phyloP scores from a whole-genome alignment of 2,329 filamentous ascomycete species.

The Mycosphaerelloides madeirae region DNA sequence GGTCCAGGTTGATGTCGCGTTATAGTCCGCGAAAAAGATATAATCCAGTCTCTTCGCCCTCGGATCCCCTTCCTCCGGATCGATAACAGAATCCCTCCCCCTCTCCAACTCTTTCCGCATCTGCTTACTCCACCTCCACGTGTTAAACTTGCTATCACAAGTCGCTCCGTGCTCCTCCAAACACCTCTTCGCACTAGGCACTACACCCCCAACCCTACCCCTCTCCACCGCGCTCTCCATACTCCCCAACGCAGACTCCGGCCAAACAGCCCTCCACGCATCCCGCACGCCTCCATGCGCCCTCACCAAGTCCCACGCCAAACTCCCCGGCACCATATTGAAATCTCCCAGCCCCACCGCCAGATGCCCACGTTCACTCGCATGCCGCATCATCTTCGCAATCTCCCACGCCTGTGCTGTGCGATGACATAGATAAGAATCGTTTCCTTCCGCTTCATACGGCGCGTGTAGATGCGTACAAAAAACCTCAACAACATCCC shows the following conservation, averaged over 20 bases:
- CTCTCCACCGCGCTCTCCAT: slow-evolving; percentile 64
- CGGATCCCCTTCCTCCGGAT: slow-evolving; percentile 63
- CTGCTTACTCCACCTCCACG: slow-evolving; percentile 80
- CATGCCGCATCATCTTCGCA: slow-evolving; percentile 78
- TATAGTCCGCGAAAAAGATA: slow-evolving; percentile 65
- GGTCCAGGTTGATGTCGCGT: slow-evolving; percentile 54
- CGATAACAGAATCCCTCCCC: slow-evolving; percentile 59
- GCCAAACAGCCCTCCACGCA: slow-evolving; percentile 78
- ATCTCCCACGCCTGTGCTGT: slow-evolving; percentile 94
- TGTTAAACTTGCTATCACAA: slow-evolving; percentile 81
- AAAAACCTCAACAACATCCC: slow-evolving; percentile 79
- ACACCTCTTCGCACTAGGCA: slow-evolving; percentile 75
- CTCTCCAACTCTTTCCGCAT: slow-evolving; percentile 64
- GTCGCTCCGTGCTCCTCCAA: slow-evolving; percentile 77
- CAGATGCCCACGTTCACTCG: slow-evolving; percentile 73
- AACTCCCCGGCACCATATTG: slow-evolving; percentile 87
- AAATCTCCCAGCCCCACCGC: slow-evolving; percentile 89
- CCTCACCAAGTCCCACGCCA: slow-evolving; percentile 78
- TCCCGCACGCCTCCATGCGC: slow-evolving; percentile 73
- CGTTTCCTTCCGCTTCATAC: slow-evolving; percentile 72
- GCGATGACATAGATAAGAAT: slow-evolving; percentile 86
- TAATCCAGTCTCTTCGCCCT: slow-evolving; percentile 89
- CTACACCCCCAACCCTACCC: slow-evolving; percentile 54
- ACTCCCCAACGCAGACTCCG: slow-evolving; percentile 74
- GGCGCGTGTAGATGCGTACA: slow-evolving; percentile 83